Base-by-base conservation (phyloP, 2,329 filamentous ascomycete genomes). In the Plenodomus biglobosus region DNA sequence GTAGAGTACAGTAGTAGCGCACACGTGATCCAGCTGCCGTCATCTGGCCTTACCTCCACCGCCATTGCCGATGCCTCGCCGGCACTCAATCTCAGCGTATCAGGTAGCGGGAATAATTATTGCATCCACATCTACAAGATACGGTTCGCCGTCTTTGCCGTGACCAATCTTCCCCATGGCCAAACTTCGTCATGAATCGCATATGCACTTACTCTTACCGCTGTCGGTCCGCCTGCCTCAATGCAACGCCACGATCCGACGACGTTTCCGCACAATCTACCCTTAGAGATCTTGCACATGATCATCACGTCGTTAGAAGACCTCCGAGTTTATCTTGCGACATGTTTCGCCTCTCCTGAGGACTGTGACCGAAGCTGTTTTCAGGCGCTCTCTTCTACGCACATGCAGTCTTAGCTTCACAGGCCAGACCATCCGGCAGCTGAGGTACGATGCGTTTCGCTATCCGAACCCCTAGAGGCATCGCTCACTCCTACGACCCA, bases 301-400 rank as follows among this genome's bases (percentile, higher is more conserved):
- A 52, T 56, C 43, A 49, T 62, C 40, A 40, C 40, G 24, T 35
- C 38, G 24, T 38, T 61, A 18, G 50, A 55, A 46, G 49, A 57
- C 52, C 46, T 44, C 38, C 57, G 61, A 56, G 55, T 55, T 53
- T 32, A 45, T 58, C 41, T 39, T 65, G 45, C 56, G 57, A 50
- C 55, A 55, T 21, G 53, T 55, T 15, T 58, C 50, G 36, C 46
- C 42, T 4, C 52, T 46, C 34, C 38, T 58, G 11, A 45, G 39
- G 19, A 34, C 36, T 27, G 49, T 62, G 30, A 55, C 59, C 17
- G 55, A 59, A 39, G 32, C 56, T 16, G 50, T 58, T 36, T 58
- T 60, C 38, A 52, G 56, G 17, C 51, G 39, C 41, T 44, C 38
- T 34, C 30, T 61, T 38, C 42, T 56, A 44, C 44, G 42, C 44